These are phyloP conservation scores for Phytopythium ostracodes DNA, from an alignment of 352 stramenopile species.

Conservation along the genomic window DNA sequence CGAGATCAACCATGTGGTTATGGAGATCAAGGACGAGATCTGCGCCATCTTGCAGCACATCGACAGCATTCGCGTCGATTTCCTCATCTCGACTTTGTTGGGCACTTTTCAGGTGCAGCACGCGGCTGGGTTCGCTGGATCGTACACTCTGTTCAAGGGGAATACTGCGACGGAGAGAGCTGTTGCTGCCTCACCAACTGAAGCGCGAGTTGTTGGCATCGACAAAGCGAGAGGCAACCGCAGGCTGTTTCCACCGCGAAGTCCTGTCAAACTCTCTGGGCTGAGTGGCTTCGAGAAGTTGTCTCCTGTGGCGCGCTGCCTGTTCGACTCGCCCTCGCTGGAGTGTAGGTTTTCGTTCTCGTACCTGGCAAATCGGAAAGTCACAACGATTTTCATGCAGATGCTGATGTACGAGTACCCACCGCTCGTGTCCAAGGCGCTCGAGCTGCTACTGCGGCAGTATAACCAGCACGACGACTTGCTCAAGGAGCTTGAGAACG, in stretches of 20 bases:
- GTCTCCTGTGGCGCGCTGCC: conserved; percentile 41
- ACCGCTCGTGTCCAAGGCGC: conserved; percentile 61
- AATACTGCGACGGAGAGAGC: background rate
- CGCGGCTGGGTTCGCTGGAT: conserved; percentile 5
- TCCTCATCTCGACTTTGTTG: conserved; percentile 57
- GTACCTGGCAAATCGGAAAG: conserved; percentile 29
- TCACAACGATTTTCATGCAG: conserved; percentile 67
- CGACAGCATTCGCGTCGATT: conserved; percentile 59
- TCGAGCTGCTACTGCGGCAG: conserved; percentile 67
- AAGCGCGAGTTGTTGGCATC: background rate
- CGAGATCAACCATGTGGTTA: conserved; percentile 42
- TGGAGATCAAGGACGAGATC: conserved; percentile 76
- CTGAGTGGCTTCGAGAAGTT: conserved; percentile 26
- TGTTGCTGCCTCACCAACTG: background rate
- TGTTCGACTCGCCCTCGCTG: conserved; percentile 41
- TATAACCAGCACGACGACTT: conserved; percentile 74
- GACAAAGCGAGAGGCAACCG: background rate
- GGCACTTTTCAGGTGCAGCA: conserved; percentile 36
- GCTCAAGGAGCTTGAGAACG: conserved; percentile 55
- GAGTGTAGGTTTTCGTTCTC: conserved; percentile 62
- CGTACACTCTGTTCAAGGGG: background rate
- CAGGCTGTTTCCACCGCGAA: background rate
- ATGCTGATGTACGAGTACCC: conserved; percentile 81
- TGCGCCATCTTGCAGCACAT: conserved; percentile 57
- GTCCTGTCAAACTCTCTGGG: background rate